These are phyloP conservation scores for Penicillium fimorum DNA, from an alignment of 495 filamentous ascomycete genomes.

Conservation along the genomic window DNA sequence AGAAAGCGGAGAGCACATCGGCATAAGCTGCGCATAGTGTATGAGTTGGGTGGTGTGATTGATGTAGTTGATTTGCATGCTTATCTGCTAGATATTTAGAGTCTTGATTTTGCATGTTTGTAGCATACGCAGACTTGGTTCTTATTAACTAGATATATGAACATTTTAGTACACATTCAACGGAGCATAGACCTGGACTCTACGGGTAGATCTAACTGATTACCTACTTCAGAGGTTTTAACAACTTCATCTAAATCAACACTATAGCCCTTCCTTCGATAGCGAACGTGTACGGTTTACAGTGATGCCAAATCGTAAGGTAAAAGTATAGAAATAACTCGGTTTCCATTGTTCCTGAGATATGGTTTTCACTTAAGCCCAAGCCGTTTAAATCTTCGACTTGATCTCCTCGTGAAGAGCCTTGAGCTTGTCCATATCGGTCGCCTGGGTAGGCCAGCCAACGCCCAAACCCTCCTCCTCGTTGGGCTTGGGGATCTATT, in stretches of 20 bases:
- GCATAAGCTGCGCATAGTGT: conserved; percentile 27
- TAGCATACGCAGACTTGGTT: conserved; percentile 13
- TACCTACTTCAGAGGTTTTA: background rate
- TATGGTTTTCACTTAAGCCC: background rate
- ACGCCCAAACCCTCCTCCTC: conserved; percentile 75
- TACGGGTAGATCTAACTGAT: background rate
- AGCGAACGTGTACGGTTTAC: background rate
- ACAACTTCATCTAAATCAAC: background rate
- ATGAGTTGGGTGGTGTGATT: conserved; percentile 20
- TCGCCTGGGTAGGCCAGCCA: conserved; percentile 71
- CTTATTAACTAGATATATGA: conserved; percentile 8
- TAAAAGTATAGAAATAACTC: background rate
- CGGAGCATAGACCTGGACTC: background rate
- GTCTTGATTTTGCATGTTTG: conserved; percentile 10
- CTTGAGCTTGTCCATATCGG: conserved; percentile 84
- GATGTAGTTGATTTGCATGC: background rate
- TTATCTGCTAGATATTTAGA: conserved; percentile 2
- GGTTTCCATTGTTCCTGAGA: background rate
- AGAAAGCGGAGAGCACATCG: conserved; percentile 23
- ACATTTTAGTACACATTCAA: background rate
- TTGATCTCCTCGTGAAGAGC: conserved; percentile 78
- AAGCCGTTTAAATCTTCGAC: conserved; percentile 69
- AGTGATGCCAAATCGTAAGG: background rate
- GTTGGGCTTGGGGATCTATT: conserved; percentile 93
- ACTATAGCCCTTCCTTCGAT: background rate